Percentiles rank a stretch among this genome's conserved stretches.
Conservation (phyloP, 306 rosid genomes). For the Leucaena leucocephala region DNA sequence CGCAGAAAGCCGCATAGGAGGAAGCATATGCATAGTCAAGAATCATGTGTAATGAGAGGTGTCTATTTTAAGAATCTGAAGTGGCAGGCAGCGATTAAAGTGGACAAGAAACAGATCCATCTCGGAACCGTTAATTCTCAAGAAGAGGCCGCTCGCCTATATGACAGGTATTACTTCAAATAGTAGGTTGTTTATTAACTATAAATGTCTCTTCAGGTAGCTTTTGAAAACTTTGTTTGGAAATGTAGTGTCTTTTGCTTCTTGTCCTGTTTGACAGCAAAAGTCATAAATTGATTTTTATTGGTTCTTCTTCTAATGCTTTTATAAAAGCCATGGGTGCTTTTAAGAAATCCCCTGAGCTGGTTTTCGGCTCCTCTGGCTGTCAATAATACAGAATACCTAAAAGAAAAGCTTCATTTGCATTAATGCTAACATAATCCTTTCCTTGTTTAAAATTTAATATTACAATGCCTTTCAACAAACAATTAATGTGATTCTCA, state of each 20-base stretch:
- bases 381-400: not conserved
- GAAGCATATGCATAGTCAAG: slow-evolving; percentile 75
- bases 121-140: slow-evolving; percentile 92
- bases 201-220: slow-evolving; percentile 8
- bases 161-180: slow-evolving; percentile 67
- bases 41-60: slow-evolving; percentile 80
- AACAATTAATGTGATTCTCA: not conserved
- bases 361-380: not conserved
- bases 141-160: slow-evolving; percentile 91
- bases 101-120: slow-evolving; percentile 97
- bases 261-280: not conserved
- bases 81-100: slow-evolving; percentile 99
- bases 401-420: not conserved
- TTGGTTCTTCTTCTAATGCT: not conserved
- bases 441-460: not conserved
- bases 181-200: not conserved
- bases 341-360: not conserved
- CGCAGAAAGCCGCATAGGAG: slow-evolving; percentile 89
- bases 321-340: not conserved
- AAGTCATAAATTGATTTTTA: not conserved
- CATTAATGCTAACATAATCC: not conserved
- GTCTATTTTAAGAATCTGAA: slow-evolving; percentile 94
- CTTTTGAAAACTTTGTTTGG: too few relatives aligned
- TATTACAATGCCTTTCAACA: not conserved
- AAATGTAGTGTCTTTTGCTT: not conserved